Evolutionary conservation across 2,329 filamentous ascomycete species (phyloP).

Genomic region (Pseudofabraea citricarpa): DNA sequence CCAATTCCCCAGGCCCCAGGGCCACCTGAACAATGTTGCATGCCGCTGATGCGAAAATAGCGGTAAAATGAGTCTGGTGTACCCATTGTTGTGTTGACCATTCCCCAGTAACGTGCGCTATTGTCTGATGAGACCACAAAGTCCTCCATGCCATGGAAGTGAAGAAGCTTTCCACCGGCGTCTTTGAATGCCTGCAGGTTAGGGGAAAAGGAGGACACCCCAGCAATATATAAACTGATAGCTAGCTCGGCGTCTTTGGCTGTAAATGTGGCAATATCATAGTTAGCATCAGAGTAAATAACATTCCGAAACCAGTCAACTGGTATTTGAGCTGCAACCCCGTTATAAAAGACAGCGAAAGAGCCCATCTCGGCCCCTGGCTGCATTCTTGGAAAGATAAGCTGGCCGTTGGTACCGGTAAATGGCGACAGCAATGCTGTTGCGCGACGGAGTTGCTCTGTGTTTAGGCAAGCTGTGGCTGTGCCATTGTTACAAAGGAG

Average conservation of each 20-base stretch:
- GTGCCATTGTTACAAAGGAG: slow-evolving; percentile 34
- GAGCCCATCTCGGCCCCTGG: slow-evolving; percentile 38
- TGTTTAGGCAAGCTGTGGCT: slow-evolving; percentile 30
- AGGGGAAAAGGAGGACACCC: slow-evolving; percentile 6
- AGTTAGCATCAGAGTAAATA: slow-evolving; percentile 32
- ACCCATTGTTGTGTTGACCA: slow-evolving; percentile 30
- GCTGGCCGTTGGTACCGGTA: slow-evolving; percentile 32
- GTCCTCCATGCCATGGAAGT: slow-evolving; percentile 13
- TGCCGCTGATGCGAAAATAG: slow-evolving; percentile 44
- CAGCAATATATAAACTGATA: slow-evolving; percentile 8
- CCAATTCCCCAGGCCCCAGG: slow-evolving; percentile 32
- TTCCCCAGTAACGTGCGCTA: slow-evolving; percentile 39
- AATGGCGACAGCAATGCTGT: slow-evolving; percentile 36
- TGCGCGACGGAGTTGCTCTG: slow-evolving; percentile 37
- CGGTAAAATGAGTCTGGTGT: slow-evolving; percentile 38
- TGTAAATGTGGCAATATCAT: slow-evolving; percentile 31
- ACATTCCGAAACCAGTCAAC: slow-evolving; percentile 35
- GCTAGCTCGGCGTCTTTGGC: slow-evolving; percentile 29
- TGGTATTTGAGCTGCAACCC: neutral
- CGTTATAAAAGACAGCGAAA: slow-evolving; percentile 28
- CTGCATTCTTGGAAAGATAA: slow-evolving; percentile 42
- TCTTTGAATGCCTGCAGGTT: slow-evolving; percentile 10
- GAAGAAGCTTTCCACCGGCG: slow-evolving; percentile 10
- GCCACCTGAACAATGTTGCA: slow-evolving; percentile 42
- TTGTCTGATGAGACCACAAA: slow-evolving; percentile 35